Evolutionary conservation across 306 rosid genomes (phyloP), one percentile per base, ranked within the genome.

Genomic region (Ceratonia siliqua): DNA sequence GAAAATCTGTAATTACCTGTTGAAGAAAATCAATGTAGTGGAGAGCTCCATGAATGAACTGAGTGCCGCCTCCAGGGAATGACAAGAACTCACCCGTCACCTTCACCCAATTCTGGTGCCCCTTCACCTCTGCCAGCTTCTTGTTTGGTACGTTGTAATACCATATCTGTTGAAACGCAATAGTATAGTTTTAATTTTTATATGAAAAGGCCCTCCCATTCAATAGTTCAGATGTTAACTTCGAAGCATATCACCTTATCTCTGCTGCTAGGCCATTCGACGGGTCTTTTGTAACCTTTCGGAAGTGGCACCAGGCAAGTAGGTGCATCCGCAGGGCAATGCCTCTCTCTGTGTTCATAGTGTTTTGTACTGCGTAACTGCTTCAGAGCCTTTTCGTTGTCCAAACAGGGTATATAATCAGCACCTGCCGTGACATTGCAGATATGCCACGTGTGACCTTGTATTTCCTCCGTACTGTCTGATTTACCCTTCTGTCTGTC

Each of bases 41-140:
- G 24, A 91, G 87, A 63, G 98, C 97, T 57, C 98, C 98, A 59
- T 89, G 91, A 54, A 91, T 87, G 84, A 94, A 94, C 53, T 94
- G 98, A 17, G 98, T 90, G 68, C 97, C 98, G 50, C 98, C 98
- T 21, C 98, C 98, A 0, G 98, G 98, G 75, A 94, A 94, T 10
- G 95, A 89, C 82, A 89, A 82, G 83, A 87, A 90, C 68, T 94
- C 98, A 18, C 98, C 97, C 0, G 89, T 78, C 63, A 90, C 71
- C 89, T 94, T 94, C 54, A 94, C 96, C 98, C 98, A 91, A 43
- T 91, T 94, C 62, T 94, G 96, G 81, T 94, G 97, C n/a, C 98
- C 97, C 77, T 91, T 94, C 73, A 94, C 92, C 82, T 91, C 81
- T 33, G 94, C 97, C 17, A 94, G 84, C 87, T 15, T 38, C 35